phyloP scores from a whole-genome alignment of 1,139 yeast genomes.

The Sugiyamaella pinicola region DNA sequence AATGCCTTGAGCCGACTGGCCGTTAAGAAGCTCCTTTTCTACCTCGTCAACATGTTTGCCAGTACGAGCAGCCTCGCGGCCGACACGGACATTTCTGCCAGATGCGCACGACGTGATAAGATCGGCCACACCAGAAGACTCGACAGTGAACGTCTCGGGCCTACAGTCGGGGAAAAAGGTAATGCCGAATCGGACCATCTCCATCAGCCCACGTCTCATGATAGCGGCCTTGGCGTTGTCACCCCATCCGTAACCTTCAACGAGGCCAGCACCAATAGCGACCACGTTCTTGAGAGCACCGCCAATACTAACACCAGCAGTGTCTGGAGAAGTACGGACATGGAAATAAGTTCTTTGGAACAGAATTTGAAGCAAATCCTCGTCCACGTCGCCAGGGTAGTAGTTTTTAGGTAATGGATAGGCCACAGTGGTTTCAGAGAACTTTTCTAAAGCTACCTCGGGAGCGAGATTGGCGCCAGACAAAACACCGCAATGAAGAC shows the following conservation, averaged over 20 bases:
- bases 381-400: conserved; percentile 77
- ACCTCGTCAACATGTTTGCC: conserved; percentile 74
- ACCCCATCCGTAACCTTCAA: conserved; percentile 97
- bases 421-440: conserved; percentile 95
- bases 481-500: conserved; percentile 88
- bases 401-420: conserved; percentile 68
- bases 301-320: conserved; percentile 90
- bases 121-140: conserved; percentile 96
- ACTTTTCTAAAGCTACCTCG: conserved; percentile 89
- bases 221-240: conserved; percentile 95
- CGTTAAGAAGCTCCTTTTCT: conserved; percentile 80
- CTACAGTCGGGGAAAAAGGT: conserved; percentile 69
- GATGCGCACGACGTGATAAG: conserved; percentile 95
- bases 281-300: conserved; percentile 95
- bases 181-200: conserved; percentile 82
- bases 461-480: conserved; percentile 96
- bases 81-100: conserved; percentile 92
- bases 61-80: conserved; percentile 61
- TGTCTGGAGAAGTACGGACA: conserved; percentile 83
- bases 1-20: conserved; percentile 94
- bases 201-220: conserved; percentile 89
- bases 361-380: conserved; percentile 62
- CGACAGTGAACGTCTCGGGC: conserved; percentile 81
- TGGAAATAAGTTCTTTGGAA: conserved; percentile 97
- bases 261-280: conserved; percentile 92